phyloP scores from a whole-genome alignment of 1,284 basidiomycete species.

The Chalciporus sp. region DNA sequence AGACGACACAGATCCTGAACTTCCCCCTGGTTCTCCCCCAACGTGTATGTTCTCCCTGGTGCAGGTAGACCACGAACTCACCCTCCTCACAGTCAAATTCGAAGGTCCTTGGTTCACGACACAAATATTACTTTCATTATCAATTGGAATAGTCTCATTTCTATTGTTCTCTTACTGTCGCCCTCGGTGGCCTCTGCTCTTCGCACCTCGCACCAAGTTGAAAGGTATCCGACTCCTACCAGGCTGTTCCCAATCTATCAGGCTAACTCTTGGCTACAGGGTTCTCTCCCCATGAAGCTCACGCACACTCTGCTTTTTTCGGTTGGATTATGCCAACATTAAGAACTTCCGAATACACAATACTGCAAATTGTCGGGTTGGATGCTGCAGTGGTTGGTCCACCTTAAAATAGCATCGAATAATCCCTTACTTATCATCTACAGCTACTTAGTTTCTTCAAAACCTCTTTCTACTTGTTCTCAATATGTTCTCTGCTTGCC shows the following conservation, averaged over 20 bases:
- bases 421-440: slow-evolving; percentile 1
- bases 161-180: slow-evolving; percentile 87
- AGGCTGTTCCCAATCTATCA: not conserved
- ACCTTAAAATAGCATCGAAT: slow-evolving; percentile 2
- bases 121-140: slow-evolving; percentile 79
- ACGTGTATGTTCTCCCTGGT: slow-evolving; percentile 43
- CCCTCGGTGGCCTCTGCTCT: slow-evolving; percentile 85
- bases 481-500: slow-evolving; percentile 81
- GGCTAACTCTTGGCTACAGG: slow-evolving; percentile 45
- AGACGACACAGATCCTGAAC: slow-evolving; percentile 31
- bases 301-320: slow-evolving; percentile 83
- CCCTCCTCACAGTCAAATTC: slow-evolving; percentile 55
- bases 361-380: slow-evolving; percentile 95
- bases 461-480: slow-evolving; percentile 91
- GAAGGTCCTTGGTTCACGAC: slow-evolving; percentile 94
- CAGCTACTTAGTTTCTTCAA: slow-evolving; percentile 95
- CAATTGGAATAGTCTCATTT: slow-evolving; percentile 82
- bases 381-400: slow-evolving; percentile 87
- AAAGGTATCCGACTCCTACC: slow-evolving; percentile 60
- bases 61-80: slow-evolving; percentile 19
- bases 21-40: slow-evolving; percentile 62
- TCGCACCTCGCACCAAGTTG: slow-evolving; percentile 91
- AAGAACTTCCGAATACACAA: slow-evolving; percentile 86
- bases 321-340: slow-evolving; percentile 96
- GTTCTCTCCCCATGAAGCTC: slow-evolving; percentile 89